Percentiles rank a stretch among this genome's conserved stretches.
Evolutionary conservation across 805 yeast genomes (phyloP).

Genomic region (Starmerella floricola): DNA sequence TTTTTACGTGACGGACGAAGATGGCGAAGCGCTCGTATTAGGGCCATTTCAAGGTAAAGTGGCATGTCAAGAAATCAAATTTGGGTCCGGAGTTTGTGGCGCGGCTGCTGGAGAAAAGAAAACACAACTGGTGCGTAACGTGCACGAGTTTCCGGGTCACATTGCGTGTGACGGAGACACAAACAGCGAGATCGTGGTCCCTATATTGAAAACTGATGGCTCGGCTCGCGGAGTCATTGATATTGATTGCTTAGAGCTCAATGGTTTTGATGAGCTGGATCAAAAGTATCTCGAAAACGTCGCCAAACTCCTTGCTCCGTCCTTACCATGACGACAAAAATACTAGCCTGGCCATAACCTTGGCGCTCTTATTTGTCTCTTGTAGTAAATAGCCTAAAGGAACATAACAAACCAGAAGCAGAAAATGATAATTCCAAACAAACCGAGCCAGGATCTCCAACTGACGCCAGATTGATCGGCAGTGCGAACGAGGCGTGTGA

Average conservation of each 20-base stretch:
- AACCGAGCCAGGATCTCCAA: slow-evolving; percentile 46
- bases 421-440: slow-evolving; percentile 37
- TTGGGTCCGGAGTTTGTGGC: slow-evolving; percentile 90
- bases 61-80: slow-evolving; percentile 72
- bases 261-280: slow-evolving; percentile 62
- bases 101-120: slow-evolving; percentile 46
- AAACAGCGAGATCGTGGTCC: slow-evolving; percentile 85
- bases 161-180: slow-evolving; percentile 97
- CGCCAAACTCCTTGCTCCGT: slow-evolving; percentile 39
- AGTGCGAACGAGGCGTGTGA: slow-evolving; percentile 47
- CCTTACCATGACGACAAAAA: no score
- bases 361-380: no score
- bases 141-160: slow-evolving; percentile 73
- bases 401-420: slow-evolving; percentile 39
- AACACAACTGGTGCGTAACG: slow-evolving; percentile 72
- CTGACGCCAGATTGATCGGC: slow-evolving; percentile 54
- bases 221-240: slow-evolving; percentile 66
- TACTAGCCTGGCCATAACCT: no score
- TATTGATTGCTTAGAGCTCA: slow-evolving; percentile 55
- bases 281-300: slow-evolving; percentile 45
- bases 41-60: slow-evolving; percentile 97
- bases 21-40: slow-evolving; percentile 42
- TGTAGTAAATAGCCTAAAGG: slow-evolving; percentile 8
- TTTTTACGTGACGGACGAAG: slow-evolving; percentile 50
- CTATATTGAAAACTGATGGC: slow-evolving; percentile 41